These are phyloP conservation scores for Cicer cuneatum DNA, from an alignment of 306 rosid species.

Conservation along the genomic window DNA sequence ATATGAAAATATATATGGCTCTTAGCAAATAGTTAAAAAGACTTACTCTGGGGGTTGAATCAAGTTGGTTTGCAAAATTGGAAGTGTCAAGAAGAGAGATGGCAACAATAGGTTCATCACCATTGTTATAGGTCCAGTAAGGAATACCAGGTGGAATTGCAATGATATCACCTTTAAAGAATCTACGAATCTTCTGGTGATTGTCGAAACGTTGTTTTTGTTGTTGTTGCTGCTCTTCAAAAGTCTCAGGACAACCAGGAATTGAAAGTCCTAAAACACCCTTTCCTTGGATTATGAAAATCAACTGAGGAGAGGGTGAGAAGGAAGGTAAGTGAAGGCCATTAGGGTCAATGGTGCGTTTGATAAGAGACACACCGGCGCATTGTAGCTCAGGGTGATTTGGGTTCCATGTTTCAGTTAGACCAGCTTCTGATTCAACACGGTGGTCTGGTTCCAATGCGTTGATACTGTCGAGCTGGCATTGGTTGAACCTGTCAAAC, in stretches of 20 bases:
- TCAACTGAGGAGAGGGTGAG: conserved; percentile 29
- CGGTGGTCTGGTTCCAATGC: conserved; percentile 47
- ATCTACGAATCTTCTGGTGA: conserved; percentile 46
- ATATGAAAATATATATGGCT: no score
- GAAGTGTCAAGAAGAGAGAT: conserved; percentile 53
- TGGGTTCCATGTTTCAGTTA: conserved; percentile 45
- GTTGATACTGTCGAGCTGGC: conserved; percentile 37
- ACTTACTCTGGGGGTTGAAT: conserved; percentile 59
- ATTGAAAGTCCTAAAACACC: conserved; percentile 31
- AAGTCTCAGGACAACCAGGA: conserved; percentile 43
- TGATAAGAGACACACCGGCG: conserved; percentile 41
- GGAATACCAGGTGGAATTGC: conserved; percentile 47
- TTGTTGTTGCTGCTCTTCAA: neutral
- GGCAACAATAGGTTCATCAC: conserved; percentile 36
- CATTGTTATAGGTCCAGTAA: conserved; percentile 50
- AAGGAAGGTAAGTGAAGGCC: conserved; percentile 50
- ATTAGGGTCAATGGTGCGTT: conserved; percentile 36
- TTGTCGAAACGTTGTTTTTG: conserved; percentile 1
- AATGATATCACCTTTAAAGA: conserved; percentile 34
- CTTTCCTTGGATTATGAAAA: conserved; percentile 35
- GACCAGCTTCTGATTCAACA: conserved; percentile 44
- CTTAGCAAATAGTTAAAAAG: no score
- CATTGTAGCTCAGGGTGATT: conserved; percentile 38
- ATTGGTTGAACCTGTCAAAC: neutral
- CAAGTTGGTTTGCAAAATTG: conserved; percentile 65